Conservation (phyloP, 805 yeast species). For the Suhomyces faveliae region DNA sequence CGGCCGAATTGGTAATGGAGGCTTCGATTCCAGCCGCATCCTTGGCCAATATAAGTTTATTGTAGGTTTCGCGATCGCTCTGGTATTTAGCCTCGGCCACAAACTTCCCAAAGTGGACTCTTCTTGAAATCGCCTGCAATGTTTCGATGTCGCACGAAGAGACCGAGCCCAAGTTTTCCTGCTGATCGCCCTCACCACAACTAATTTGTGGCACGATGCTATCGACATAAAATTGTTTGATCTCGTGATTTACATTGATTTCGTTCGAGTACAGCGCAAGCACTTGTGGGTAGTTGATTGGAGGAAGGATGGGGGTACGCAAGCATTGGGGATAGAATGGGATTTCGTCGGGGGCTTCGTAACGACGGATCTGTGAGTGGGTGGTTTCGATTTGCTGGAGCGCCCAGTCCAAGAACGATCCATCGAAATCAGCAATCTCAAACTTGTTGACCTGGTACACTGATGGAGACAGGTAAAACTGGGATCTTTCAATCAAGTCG, state of each 20-base stretch:
- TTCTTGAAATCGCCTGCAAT: slow-evolving; percentile 81
- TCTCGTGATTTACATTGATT: slow-evolving; percentile 70
- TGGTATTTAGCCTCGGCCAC: slow-evolving; percentile 94
- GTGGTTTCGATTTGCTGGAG: slow-evolving; percentile 66
- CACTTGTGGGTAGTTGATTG: slow-evolving; percentile 72
- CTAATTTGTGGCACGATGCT: slow-evolving; percentile 76
- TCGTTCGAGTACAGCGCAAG: slow-evolving; percentile 74
- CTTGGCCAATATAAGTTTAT: slow-evolving; percentile 57
- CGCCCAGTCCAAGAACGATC: slow-evolving; percentile 87
- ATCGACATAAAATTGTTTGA: slow-evolving; percentile 64
- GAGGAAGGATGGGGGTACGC: slow-evolving; percentile 74
- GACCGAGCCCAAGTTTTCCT: slow-evolving; percentile 85
- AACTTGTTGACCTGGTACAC: slow-evolving; percentile 63
- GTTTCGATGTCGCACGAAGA: slow-evolving; percentile 82
- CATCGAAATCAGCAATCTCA: slow-evolving; percentile 65
- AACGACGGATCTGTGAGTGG: slow-evolving; percentile 76
- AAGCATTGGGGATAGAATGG: slow-evolving; percentile 79
- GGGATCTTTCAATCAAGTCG: slow-evolving; percentile 89
- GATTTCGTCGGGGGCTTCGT: slow-evolving; percentile 90
- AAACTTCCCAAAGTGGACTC: slow-evolving; percentile 96
- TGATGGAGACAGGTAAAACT: slow-evolving; percentile 71
- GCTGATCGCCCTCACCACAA: slow-evolving; percentile 66
- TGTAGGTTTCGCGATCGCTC: slow-evolving; percentile 61
- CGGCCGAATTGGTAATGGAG: slow-evolving; percentile 83
- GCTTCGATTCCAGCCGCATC: slow-evolving; percentile 73